Evolutionary conservation across 148 eudicot genomes (phyloP).

Genomic region (Chenopodium suecicum): DNA sequence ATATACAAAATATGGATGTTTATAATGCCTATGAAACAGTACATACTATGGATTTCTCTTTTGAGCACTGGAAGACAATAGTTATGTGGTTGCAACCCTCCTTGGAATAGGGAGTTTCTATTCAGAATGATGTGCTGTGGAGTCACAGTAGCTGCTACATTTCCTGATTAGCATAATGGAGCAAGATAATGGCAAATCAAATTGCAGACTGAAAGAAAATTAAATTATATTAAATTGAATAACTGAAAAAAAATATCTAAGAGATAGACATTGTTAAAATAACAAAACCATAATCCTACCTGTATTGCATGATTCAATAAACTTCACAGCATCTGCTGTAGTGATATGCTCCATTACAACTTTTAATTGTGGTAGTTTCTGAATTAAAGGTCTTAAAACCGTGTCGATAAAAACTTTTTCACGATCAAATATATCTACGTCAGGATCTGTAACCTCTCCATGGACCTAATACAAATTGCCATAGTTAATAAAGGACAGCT

Average conservation of each 20-base stretch:
- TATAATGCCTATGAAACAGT: background rate
- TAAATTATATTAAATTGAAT: no score
- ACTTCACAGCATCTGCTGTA: constrained; percentile 79
- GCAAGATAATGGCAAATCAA: background rate
- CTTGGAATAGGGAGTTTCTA: constrained; percentile 90
- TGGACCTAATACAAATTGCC: constrained; percentile 57
- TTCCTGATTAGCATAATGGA: constrained; percentile 42
- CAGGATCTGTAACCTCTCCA: constrained; percentile 92
- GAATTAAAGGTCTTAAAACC: constrained; percentile 66
- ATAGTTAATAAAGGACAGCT: background rate
- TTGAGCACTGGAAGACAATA: constrained; percentile 98
- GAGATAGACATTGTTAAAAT: background rate
- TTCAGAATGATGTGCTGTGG: constrained; percentile 94
- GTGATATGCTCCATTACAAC: constrained; percentile 99
- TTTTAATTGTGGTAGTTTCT: constrained; percentile 72
- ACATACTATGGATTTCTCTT: constrained; percentile 79
- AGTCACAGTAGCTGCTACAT: constrained; percentile 86
- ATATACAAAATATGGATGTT: no score
- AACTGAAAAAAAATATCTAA: background rate
- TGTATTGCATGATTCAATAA: constrained; percentile 72
- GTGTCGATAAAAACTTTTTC: constrained; percentile 86
- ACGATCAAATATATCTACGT: constrained; percentile 88
- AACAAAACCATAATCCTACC: constrained; percentile 35
- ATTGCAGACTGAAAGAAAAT: background rate
- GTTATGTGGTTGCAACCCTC: constrained; percentile 88